These are phyloP conservation scores for Brassica hybrid DNA, from an alignment of 441 rosid genomes.

Conservation along the genomic window DNA sequence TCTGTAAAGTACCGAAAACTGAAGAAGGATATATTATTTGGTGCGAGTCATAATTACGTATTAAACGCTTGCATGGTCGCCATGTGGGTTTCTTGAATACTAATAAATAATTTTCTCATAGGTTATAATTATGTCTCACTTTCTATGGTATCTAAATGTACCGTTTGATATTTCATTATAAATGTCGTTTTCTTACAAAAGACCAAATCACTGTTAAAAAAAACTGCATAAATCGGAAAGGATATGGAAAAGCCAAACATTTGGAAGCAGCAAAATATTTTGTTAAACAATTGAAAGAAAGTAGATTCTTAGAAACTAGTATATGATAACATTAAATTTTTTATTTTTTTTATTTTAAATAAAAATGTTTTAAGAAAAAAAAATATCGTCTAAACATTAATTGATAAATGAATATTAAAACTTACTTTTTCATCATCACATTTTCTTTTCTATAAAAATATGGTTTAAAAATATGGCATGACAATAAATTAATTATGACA, in stretches of 20 bases:
- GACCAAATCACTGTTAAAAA: not conserved
- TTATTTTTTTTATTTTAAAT: not conserved
- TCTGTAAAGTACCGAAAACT: no score
- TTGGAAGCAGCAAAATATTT: not conserved
- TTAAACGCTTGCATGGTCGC: slow-evolving; percentile 43
- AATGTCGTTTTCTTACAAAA: slow-evolving; percentile 29
- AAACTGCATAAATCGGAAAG: not conserved
- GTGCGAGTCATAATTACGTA: slow-evolving; percentile 42
- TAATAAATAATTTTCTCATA: slow-evolving; percentile 9
- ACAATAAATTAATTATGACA: not conserved
- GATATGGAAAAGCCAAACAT: not conserved
- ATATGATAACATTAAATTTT: not conserved
- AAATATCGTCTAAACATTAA: not conserved
- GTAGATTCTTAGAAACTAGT: not conserved
- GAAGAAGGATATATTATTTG: slow-evolving; percentile 14
- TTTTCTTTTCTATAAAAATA: not conserved
- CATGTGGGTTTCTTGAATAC: slow-evolving; percentile 40
- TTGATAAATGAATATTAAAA: not conserved
- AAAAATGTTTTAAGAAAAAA: not conserved
- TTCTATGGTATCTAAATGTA: slow-evolving; percentile 34
- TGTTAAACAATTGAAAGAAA: not conserved
- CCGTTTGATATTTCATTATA: not conserved
- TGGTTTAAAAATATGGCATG: not conserved
- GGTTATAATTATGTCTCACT: slow-evolving; percentile 39
- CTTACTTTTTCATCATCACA: not conserved